Percentiles rank a stretch among this genome's conserved stretches.
These are phyloP conservation scores for Whalleya microplaca DNA, from an alignment of 2,329 filamentous ascomycete genomes.

Conservation along the genomic window DNA sequence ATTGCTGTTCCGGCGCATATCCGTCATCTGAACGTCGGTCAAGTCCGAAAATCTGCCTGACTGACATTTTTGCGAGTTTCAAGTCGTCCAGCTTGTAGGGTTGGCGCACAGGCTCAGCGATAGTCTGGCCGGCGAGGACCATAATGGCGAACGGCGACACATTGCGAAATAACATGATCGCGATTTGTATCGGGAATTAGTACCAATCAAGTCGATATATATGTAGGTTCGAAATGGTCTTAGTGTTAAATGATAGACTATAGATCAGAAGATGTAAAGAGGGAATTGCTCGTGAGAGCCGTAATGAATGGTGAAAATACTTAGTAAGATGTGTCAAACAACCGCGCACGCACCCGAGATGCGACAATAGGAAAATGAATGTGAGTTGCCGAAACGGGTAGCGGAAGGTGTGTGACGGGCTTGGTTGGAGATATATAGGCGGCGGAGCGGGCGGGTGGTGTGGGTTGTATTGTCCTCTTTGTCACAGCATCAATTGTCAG, in stretches of 20 bases:
- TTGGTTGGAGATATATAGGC: slow-evolving; percentile 9
- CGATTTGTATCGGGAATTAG: not conserved
- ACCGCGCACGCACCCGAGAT: slow-evolving; percentile 11
- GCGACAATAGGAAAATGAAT: slow-evolving; percentile 20
- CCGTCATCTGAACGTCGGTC: slow-evolving; percentile 28
- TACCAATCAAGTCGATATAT: slow-evolving; percentile 7
- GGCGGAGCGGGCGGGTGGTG: slow-evolving; percentile 10
- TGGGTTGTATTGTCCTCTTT: slow-evolving; percentile 11
- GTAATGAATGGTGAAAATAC: slow-evolving; percentile 10
- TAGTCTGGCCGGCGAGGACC: slow-evolving; percentile 30
- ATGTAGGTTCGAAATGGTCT: slow-evolving; percentile 2
- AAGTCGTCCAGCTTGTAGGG: slow-evolving; percentile 32
- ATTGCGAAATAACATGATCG: slow-evolving; percentile 29
- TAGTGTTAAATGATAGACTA: slow-evolving; percentile 13
- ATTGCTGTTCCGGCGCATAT: slow-evolving; percentile 35
- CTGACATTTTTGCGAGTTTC: slow-evolving; percentile 33
- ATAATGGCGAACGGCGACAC: slow-evolving; percentile 27
- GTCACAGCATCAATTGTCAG: slow-evolving; percentile 13
- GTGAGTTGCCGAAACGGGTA: slow-evolving; percentile 22
- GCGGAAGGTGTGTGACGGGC: slow-evolving; percentile 6
- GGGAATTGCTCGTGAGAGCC: slow-evolving; percentile 7
- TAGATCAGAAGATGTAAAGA: slow-evolving; percentile 17
- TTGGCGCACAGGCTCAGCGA: slow-evolving; percentile 30
- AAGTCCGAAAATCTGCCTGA: slow-evolving; percentile 32
- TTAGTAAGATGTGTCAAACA: slow-evolving; percentile 16